phyloP scores from a whole-genome alignment of 306 rosid genomes.

The Cicer pinnatifidum region DNA sequence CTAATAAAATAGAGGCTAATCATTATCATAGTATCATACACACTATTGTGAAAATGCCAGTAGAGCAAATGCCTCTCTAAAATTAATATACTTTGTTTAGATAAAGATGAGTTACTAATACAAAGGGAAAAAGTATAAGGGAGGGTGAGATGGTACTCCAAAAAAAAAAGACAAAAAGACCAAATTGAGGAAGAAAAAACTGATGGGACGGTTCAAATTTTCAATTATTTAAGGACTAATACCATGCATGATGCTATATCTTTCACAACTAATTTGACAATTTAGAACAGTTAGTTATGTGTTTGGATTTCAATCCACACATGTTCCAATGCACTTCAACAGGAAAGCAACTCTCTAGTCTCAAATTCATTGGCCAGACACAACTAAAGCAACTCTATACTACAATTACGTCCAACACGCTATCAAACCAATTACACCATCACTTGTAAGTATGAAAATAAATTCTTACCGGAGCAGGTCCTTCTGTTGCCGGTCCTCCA shows the following conservation, averaged over 20 bases:
- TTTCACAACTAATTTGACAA: neutral
- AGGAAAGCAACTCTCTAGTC: neutral
- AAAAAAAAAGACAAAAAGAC: slow-evolving; percentile 9
- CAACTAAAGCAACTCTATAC: slow-evolving; percentile 1
- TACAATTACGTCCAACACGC: neutral
- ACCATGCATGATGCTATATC: neutral
- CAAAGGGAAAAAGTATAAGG: neutral
- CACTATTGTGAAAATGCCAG: neutral
- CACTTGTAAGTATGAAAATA: slow-evolving; percentile 30
- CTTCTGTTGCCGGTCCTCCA: slow-evolving; percentile 97
- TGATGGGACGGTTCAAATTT: neutral
- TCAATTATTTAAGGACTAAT: neutral
- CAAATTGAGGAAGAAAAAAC: neutral
- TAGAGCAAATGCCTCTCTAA: neutral
- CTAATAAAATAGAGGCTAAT: slow-evolving; percentile 1
- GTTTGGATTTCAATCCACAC: neutral
- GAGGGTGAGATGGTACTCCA: neutral
- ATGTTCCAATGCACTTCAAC: neutral
- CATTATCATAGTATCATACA: slow-evolving; percentile 5
- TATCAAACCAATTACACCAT: neutral
- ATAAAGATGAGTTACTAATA: neutral
- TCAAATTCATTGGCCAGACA: neutral
- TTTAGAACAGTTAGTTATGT: neutral
- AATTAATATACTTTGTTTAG: neutral
- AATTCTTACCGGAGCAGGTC: slow-evolving; percentile 86